phyloP scores from a whole-genome alignment of 768 basidiomycete genomes.

The Russula lepida region DNA sequence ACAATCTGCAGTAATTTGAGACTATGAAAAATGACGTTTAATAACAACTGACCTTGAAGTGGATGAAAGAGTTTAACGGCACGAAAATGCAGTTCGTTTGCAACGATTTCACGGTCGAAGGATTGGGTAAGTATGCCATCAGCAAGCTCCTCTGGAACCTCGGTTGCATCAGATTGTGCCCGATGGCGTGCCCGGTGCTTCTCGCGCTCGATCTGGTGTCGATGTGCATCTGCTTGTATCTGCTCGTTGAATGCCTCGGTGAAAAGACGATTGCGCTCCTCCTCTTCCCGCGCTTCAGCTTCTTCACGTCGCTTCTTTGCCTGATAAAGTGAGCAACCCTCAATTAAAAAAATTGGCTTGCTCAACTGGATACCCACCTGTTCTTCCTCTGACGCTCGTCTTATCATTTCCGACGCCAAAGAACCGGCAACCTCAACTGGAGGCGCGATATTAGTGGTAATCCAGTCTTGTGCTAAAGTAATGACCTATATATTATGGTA shows the following conservation, averaged over 20 bases:
- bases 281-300: constrained; percentile 42
- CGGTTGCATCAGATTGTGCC: constrained; percentile 64
- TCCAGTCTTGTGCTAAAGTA: constrained; percentile 64
- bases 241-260: constrained; percentile 56
- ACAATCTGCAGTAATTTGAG: constrained; percentile 36
- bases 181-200: constrained; percentile 49
- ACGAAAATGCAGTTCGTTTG: constrained; percentile 51
- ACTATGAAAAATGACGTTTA: background rate
- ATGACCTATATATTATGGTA: constrained; percentile 43
- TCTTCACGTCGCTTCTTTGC: constrained; percentile 43
- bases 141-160: constrained; percentile 37
- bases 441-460: constrained; percentile 47
- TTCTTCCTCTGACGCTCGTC: constrained; percentile 62
- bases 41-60: constrained; percentile 41
- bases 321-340: background rate
- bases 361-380: constrained; percentile 34
- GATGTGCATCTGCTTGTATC: constrained; percentile 56
- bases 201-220: constrained; percentile 47
- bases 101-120: constrained; percentile 48
- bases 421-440: constrained; percentile 57
- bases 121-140: constrained; percentile 44
- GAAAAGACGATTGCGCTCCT: constrained; percentile 36
- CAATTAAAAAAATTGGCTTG: background rate
- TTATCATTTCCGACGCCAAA: constrained; percentile 70
- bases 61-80: constrained; percentile 68